phyloP scores from a whole-genome alignment of 2,329 filamentous ascomycete species.

The Colletotrichum sp. region DNA sequence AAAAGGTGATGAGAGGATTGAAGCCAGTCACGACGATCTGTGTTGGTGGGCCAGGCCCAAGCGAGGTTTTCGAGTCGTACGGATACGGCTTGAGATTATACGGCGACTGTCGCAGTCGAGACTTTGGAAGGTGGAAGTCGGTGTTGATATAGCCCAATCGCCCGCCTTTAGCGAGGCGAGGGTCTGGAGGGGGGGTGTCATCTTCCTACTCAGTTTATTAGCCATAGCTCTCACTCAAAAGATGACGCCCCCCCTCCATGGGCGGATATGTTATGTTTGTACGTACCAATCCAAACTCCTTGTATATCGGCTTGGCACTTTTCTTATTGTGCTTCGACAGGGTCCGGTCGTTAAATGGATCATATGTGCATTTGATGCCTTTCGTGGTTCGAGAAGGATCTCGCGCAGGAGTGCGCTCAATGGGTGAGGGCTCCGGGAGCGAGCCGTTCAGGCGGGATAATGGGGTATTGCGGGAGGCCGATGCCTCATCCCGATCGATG shows the following conservation, averaged over 20 bases:
- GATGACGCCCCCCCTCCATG: constrained; percentile 65
- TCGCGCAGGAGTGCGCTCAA: constrained; percentile 58
- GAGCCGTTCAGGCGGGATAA: constrained; percentile 35
- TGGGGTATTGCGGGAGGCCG: constrained; percentile 29
- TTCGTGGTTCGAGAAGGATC: constrained; percentile 58
- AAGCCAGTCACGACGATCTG: constrained; percentile 97
- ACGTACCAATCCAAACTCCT: constrained; percentile 72
- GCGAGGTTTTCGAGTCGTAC: constrained; percentile 82
- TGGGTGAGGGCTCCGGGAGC: constrained; percentile 32
- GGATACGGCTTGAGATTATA: constrained; percentile 83
- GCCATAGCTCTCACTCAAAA: constrained; percentile 56
- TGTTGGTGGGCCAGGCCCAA: constrained; percentile 86
- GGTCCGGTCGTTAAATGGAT: constrained; percentile 60
- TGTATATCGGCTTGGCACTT: constrained; percentile 64
- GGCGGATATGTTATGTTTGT: constrained; percentile 45
- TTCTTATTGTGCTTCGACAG: constrained; percentile 57
- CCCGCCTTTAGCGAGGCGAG: constrained; percentile 76
- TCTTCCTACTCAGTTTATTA: constrained; percentile 75
- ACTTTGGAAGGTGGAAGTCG: constrained; percentile 73
- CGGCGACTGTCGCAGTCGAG: constrained; percentile 71
- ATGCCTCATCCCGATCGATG: constrained; percentile 37
- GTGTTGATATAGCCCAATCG: constrained; percentile 70
- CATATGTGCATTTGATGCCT: constrained; percentile 65
- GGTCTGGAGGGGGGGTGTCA: constrained; percentile 80
- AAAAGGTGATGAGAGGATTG: constrained; percentile 84